These are phyloP conservation scores for Diaporthe citrichinensis DNA, from an alignment of 2,329 filamentous ascomycete species.

Conservation along the genomic window DNA sequence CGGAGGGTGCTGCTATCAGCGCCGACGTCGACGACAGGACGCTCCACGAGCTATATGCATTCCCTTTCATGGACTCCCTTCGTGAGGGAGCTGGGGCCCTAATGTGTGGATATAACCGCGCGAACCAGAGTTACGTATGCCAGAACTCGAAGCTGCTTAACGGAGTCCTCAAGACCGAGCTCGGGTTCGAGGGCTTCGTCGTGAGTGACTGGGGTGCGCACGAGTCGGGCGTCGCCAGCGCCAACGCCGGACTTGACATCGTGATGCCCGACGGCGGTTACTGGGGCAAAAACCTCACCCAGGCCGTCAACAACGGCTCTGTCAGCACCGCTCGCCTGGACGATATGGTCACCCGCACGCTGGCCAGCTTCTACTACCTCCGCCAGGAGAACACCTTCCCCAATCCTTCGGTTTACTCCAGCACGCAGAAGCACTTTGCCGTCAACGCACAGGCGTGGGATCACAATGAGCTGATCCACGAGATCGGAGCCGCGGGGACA, in stretches of 20 bases:
- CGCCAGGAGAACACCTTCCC: slow-evolving; percentile 38
- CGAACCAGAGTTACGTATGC: slow-evolving; percentile 68
- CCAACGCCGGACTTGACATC: slow-evolving; percentile 79
- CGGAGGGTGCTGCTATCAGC: slow-evolving; percentile 59
- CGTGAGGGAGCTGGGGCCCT: slow-evolving; percentile 37
- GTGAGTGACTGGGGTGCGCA: slow-evolving; percentile 78
- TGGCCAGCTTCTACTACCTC: slow-evolving; percentile 39
- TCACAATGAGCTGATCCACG: slow-evolving; percentile 36
- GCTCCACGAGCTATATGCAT: slow-evolving; percentile 62
- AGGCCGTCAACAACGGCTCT: slow-evolving; percentile 72
- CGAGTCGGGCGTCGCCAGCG: slow-evolving; percentile 72
- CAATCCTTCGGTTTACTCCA: slow-evolving; percentile 31
- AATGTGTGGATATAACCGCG: slow-evolving; percentile 38
- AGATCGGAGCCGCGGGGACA: slow-evolving; percentile 40
- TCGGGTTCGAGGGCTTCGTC: slow-evolving; percentile 76
- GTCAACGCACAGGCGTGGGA: slow-evolving; percentile 35
- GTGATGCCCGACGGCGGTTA: slow-evolving; percentile 70
- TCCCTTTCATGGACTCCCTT: slow-evolving; percentile 38
- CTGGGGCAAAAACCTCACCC: slow-evolving; percentile 64
- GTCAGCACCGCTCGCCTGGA: slow-evolving; percentile 67
- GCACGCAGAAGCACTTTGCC: slow-evolving; percentile 37
- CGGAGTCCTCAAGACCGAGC: slow-evolving; percentile 73
- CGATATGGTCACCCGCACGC: slow-evolving; percentile 63
- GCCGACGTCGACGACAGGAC: slow-evolving; percentile 58
- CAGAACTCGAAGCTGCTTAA: slow-evolving; percentile 79